These are phyloP conservation scores for Chamaecyparis obtusa DNA, from an alignment of 75 land plant species.

Conservation along the genomic window DNA sequence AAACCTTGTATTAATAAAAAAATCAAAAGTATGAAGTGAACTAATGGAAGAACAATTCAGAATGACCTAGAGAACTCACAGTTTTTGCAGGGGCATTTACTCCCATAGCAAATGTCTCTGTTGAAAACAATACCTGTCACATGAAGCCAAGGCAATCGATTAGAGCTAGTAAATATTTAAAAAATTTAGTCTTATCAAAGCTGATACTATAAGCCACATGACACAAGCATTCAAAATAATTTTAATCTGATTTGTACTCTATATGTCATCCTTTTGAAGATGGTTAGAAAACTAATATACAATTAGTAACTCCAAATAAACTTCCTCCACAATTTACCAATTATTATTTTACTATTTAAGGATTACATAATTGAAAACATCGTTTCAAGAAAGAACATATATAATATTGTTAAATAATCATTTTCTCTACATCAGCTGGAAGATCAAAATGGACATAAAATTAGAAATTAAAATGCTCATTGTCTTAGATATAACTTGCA, in stretches of 20 bases:
- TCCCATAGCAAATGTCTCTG: conserved; percentile 99
- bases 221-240: neutral
- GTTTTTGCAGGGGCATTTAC: conserved; percentile 99
- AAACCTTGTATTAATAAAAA: neutral
- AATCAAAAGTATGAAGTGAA: neutral
- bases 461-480: no score
- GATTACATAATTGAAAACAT: neutral
- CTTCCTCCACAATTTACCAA: neutral
- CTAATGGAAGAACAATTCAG: neutral
- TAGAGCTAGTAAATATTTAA: neutral
- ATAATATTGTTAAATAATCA: neutral
- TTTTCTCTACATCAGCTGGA: neutral
- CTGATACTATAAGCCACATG: neutral
- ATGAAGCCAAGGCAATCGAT: neutral
- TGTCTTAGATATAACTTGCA: neutral
- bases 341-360: neutral
- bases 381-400: neutral
- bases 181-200: neutral
- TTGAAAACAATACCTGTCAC: conserved; percentile 88
- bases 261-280: neutral
- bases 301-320: neutral
- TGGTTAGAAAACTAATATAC: neutral
- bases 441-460: neutral
- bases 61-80: conserved; percentile 41
- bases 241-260: neutral